These are phyloP conservation scores for Naegleria gruberi DNA, from an alignment of 208 protist species.

Conservation along the genomic window DNA sequence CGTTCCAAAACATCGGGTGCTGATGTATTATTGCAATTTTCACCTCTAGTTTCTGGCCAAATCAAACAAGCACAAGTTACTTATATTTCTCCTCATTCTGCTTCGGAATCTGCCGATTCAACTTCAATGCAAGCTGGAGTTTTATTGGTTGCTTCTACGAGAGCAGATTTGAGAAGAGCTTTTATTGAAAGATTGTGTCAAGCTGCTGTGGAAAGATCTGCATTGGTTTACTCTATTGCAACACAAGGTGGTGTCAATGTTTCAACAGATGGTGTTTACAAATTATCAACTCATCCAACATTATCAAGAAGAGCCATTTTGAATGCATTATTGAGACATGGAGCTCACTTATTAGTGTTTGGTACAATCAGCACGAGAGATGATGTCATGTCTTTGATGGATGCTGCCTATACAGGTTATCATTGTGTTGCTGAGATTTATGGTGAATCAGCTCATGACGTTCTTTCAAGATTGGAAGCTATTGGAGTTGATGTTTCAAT, in stretches of 20 bases:
- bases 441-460: slow-evolving; percentile 24
- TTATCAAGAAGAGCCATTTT: slow-evolving; percentile 14
- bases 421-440: slow-evolving; percentile 28
- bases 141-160: slow-evolving; percentile 6
- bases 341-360: slow-evolving; percentile 25
- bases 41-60: not conserved
- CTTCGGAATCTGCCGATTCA: not conserved
- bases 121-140: slow-evolving; percentile 8
- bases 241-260: slow-evolving; percentile 8
- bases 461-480: slow-evolving; percentile 23
- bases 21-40: slow-evolving; percentile 21
- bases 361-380: slow-evolving; percentile 21
- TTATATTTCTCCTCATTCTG: not conserved
- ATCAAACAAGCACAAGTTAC: not conserved
- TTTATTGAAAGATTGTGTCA: slow-evolving; percentile 24
- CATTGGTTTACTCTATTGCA: slow-evolving; percentile 17
- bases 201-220: slow-evolving; percentile 17
- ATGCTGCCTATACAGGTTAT: slow-evolving; percentile 28
- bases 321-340: slow-evolving; percentile 18
- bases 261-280: slow-evolving; percentile 7
- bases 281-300: slow-evolving; percentile 24
- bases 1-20: not conserved
- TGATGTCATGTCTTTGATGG: slow-evolving; percentile 19
- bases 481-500: slow-evolving; percentile 15
- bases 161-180: slow-evolving; percentile 9